Conservation (phyloP, 495 filamentous ascomycete species). For the Neurospora sp. region DNA sequence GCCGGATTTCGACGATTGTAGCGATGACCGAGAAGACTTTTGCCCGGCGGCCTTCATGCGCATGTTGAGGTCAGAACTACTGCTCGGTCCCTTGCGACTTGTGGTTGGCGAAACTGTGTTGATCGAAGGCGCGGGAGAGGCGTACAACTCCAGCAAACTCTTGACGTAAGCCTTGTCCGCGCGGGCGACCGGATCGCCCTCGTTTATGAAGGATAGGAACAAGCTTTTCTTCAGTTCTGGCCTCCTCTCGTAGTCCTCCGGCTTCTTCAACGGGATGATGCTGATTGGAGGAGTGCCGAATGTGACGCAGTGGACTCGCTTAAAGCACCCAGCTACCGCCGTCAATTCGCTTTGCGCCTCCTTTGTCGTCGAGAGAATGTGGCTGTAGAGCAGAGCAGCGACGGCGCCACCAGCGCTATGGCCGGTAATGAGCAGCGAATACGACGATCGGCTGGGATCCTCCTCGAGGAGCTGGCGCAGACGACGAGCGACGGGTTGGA, state of each 20-base stretch:
- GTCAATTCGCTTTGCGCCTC: conserved; percentile 54
- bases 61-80: not conserved
- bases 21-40: conserved; percentile 16
- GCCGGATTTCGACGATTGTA: conserved; percentile 19
- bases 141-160: conserved; percentile 60
- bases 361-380: conserved; percentile 55
- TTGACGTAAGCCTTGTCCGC: conserved; percentile 66
- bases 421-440: conserved; percentile 70
- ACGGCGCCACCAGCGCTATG: conserved; percentile 79
- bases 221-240: conserved; percentile 46
- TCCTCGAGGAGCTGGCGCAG: conserved; percentile 58
- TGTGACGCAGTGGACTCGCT: conserved; percentile 68
- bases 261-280: conserved; percentile 53
- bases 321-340: conserved; percentile 55
- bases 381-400: conserved; percentile 63
- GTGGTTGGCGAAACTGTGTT: not conserved
- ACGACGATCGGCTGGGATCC: conserved; percentile 52
- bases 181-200: conserved; percentile 69
- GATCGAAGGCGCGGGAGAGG: conserved; percentile 43
- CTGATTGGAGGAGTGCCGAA: conserved; percentile 74
- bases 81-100: conserved; percentile 5
- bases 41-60: conserved; percentile 12
- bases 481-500: conserved; percentile 56
- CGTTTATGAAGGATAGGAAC: conserved; percentile 71
- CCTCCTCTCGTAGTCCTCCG: conserved; percentile 21